Conservation (phyloP, 345 rosid genomes). For the Heritiera littoralis region DNA sequence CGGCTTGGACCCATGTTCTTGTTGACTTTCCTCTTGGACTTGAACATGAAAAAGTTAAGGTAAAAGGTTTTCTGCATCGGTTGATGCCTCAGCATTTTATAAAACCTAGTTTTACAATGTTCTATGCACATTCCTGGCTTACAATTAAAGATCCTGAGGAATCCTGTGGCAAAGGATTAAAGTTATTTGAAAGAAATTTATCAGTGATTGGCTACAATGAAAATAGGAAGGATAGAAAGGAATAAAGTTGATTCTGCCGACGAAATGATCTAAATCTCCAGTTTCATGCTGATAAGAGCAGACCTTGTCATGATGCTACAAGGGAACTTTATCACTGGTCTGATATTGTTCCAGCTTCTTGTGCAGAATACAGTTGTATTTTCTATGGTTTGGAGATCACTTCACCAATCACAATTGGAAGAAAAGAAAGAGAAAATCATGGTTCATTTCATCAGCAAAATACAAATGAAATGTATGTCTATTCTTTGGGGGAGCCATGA, state of each 20-base stretch:
- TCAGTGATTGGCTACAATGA: constrained; percentile 16
- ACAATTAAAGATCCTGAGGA: constrained; percentile 3
- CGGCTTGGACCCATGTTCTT: constrained; percentile 11
- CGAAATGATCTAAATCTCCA: constrained; percentile 22
- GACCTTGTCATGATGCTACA: constrained; percentile 7
- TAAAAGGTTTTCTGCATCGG: constrained; percentile 11
- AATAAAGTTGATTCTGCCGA: constrained; percentile 10
- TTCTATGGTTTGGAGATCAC: neutral
- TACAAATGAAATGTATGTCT: neutral
- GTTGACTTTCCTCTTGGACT: constrained; percentile 9
- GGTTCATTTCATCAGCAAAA: neutral
- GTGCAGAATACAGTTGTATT: neutral
- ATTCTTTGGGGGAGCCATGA: neutral
- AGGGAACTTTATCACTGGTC: neutral
- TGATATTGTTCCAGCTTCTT: constrained; percentile 7
- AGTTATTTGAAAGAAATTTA: constrained; percentile 4
- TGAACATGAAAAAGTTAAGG: neutral
- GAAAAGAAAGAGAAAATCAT: neutral
- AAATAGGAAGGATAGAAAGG: constrained; percentile 14
- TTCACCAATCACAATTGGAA: neutral
- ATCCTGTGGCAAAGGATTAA: constrained; percentile 8
- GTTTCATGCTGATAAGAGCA: constrained; percentile 17
- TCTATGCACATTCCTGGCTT: neutral
- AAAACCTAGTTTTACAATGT: neutral
- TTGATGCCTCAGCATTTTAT: neutral